phyloP scores from a whole-genome alignment of 2,329 filamentous ascomycete species.

The Lachnellula arida region DNA sequence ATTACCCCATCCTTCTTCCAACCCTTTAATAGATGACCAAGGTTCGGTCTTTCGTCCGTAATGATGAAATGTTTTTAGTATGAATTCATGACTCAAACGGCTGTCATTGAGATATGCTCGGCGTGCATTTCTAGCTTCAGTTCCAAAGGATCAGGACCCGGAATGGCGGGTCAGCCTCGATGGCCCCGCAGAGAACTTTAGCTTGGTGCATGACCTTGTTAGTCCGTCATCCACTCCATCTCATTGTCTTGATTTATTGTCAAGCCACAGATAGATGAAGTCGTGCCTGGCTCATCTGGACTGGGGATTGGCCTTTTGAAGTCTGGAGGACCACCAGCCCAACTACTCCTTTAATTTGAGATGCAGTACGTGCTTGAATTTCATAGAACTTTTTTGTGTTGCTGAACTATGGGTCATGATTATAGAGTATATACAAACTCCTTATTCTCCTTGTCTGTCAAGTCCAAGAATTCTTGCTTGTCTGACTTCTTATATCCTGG shows the following conservation, averaged over 20 bases:
- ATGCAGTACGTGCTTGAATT: too few species aligned
- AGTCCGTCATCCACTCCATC: too few species aligned
- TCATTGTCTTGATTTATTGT: too few species aligned
- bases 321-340: too few species aligned
- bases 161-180: background rate
- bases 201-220: too few species aligned
- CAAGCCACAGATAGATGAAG: too few species aligned
- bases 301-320: too few species aligned
- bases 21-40: background rate
- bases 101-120: background rate
- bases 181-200: too few species aligned
- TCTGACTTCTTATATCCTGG: constrained; percentile 27
- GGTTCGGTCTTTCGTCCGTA: background rate
- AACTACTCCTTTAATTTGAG: too few species aligned
- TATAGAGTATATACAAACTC: constrained; percentile 32
- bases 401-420: background rate
- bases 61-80: too few species aligned
- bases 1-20: too few species aligned
- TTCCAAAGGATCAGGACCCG: background rate
- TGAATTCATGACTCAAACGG: background rate
- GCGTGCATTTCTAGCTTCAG: background rate
- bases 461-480: constrained; percentile 30
- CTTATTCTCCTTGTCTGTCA: constrained; percentile 31
- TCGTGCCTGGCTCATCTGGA: too few species aligned
- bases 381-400: background rate